Base-by-base conservation (phyloP, 2,329 filamentous ascomycete genomes). In the Cytospora piceicola region DNA sequence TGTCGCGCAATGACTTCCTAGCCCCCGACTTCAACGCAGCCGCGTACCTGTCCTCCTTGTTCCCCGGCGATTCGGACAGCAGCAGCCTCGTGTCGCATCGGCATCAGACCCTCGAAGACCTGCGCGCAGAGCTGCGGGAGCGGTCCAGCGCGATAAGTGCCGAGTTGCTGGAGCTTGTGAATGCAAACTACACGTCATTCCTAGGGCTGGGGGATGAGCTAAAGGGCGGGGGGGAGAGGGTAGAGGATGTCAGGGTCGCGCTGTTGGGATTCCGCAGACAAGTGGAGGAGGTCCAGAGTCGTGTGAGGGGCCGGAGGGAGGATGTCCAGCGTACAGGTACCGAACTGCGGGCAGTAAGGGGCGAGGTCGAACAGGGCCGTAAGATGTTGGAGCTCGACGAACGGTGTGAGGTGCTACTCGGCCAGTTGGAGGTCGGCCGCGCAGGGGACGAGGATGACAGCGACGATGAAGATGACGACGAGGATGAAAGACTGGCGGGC, bases 71-170 rank as follows among this genome's bases (percentile, higher is more conserved):
- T 64, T 72, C 71, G 24, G 72, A 72, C 65, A 49, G 53, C 64
- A 17, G 36, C 22, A 51, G 39, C 9, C 90, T 91, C 1, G 84
- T 97, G 1, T 87, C 88, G 24, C 89, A 95, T 74, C 90, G 95
- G 1, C 95, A 99, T 77, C 95, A 99, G 77, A 97, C 94, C 0
- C 91, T 99, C 57, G 94, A 97, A 75, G 95, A 99, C 76, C 83
- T 99, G 36, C 92, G 94, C 42, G 81, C 89, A 6, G 96, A 99
- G 73, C 83, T 99, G 20, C 89, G 94, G 54, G 87, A 93, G 66
- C 85, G 96, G 61, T 92, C 89, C 71, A 87, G 91, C 71, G 85
- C 90, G 24, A 89, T 99, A 68, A 91, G 89, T 73, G 87, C 90
- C 69, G 95, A 99, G 79, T 84, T 99, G 3, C 83, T 99, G 22